Conservation (phyloP, 2,329 filamentous ascomycete genomes). For the Aspergillus melleus region DNA sequence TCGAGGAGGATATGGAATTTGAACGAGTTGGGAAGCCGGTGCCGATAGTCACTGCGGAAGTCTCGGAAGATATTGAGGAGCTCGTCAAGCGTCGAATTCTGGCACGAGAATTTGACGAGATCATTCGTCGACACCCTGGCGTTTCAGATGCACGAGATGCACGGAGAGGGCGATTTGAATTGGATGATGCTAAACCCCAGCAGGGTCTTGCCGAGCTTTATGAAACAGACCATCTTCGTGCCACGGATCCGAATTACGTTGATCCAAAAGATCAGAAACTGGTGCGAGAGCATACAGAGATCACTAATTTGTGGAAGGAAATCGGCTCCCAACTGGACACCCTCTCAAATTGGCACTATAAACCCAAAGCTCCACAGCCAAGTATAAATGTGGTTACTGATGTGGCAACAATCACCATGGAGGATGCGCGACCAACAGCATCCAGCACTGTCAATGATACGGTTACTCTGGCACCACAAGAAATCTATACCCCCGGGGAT, state of each 20-base stretch:
- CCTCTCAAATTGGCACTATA: slow-evolving; percentile 92
- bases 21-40: slow-evolving; percentile 94
- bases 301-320: slow-evolving; percentile 79
- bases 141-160: slow-evolving; percentile 63
- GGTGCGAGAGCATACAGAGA: slow-evolving; percentile 77
- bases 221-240: slow-evolving; percentile 84
- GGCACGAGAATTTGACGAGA: slow-evolving; percentile 87
- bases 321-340: slow-evolving; percentile 79
- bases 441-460: slow-evolving; percentile 60
- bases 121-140: slow-evolving; percentile 77
- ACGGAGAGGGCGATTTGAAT: slow-evolving; percentile 71
- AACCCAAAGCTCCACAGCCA: slow-evolving; percentile 80
- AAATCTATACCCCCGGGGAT: slow-evolving; percentile 82
- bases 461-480: slow-evolving; percentile 86
- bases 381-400: slow-evolving; percentile 84
- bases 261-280: slow-evolving; percentile 81
- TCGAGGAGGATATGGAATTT: slow-evolving; percentile 94
- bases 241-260: slow-evolving; percentile 75
- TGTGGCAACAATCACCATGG: slow-evolving; percentile 88
- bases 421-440: slow-evolving; percentile 87
- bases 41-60: slow-evolving; percentile 86
- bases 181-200: slow-evolving; percentile 84
- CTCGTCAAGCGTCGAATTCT: slow-evolving; percentile 93
- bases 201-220: slow-evolving; percentile 90
- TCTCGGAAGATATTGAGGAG: slow-evolving; percentile 87